Percentiles rank a stretch among this genome's conserved stretches.
These are phyloP conservation scores for Dipodascopsis uninucleata DNA, from an alignment of 805 yeast species.

Conservation along the genomic window DNA sequence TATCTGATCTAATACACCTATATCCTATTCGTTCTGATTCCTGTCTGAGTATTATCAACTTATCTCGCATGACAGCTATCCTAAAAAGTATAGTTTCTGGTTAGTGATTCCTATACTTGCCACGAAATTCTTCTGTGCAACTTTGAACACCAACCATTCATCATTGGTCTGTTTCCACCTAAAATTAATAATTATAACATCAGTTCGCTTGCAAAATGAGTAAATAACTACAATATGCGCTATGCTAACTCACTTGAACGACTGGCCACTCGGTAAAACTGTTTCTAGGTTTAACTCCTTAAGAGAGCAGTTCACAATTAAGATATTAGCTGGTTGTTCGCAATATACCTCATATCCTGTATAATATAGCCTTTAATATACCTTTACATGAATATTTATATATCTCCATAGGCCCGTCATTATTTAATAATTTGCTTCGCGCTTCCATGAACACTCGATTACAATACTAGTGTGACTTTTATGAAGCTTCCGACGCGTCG, in stretches of 20 bases:
- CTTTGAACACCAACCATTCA: constrained; percentile 43
- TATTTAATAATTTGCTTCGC: no score
- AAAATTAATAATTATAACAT: background rate
- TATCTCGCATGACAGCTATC: constrained; percentile 59
- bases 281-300: constrained; percentile 57
- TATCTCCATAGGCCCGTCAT: no score
- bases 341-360: no score
- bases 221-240: background rate
- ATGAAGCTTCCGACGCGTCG: no score
- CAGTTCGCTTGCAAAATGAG: constrained; percentile 2
- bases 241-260: constrained; percentile 48
- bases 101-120: background rate
- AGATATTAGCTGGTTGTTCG: no score
- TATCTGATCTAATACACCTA: constrained; percentile 36
- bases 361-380: no score
- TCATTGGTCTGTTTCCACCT: constrained; percentile 65
- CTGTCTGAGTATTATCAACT: constrained; percentile 65
- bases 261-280: constrained; percentile 80
- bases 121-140: background rate
- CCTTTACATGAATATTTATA: no score
- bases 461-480: no score
- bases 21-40: constrained; percentile 51
- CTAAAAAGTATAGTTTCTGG: constrained; percentile 6
- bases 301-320: no score
- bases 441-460: no score